Evolutionary conservation across 129 eudicot species (phyloP).

Genomic region (Flaveria brownii): DNA sequence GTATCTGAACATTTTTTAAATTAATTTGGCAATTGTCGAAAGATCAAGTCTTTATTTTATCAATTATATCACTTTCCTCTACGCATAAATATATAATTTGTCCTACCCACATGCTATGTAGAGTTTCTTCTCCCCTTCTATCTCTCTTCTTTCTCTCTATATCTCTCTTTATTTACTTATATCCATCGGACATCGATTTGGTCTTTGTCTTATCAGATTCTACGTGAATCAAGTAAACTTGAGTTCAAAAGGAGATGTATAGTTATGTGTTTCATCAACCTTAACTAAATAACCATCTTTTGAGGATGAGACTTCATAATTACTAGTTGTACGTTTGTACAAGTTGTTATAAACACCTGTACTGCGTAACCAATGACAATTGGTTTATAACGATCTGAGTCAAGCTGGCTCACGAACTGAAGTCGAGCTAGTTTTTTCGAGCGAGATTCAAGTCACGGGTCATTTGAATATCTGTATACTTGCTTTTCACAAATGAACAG

Average conservation of each 20-base stretch:
- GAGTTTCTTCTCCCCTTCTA: background rate
- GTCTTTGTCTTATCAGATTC: background rate
- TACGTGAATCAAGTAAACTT: background rate
- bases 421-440: no score
- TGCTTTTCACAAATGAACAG: no score
- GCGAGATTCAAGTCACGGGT: no score
- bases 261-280: background rate
- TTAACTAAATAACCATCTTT: background rate
- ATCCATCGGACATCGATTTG: background rate
- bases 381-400: no score
- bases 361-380: no score
- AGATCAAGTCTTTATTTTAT: background rate
- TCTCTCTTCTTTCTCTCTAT: no score
- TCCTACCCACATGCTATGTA: conserved; percentile 1
- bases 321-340: background rate
- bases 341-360: background rate
- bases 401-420: no score
- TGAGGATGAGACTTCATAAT: background rate
- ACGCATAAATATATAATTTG: background rate
- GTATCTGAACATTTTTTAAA: no score
- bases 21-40: no score
- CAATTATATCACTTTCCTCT: background rate
- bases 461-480: no score
- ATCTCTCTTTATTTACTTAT: no score
- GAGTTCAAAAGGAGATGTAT: background rate